Conservation (phyloP, 768 basidiomycete genomes). For the Tylopilus vinaceipallidus region DNA sequence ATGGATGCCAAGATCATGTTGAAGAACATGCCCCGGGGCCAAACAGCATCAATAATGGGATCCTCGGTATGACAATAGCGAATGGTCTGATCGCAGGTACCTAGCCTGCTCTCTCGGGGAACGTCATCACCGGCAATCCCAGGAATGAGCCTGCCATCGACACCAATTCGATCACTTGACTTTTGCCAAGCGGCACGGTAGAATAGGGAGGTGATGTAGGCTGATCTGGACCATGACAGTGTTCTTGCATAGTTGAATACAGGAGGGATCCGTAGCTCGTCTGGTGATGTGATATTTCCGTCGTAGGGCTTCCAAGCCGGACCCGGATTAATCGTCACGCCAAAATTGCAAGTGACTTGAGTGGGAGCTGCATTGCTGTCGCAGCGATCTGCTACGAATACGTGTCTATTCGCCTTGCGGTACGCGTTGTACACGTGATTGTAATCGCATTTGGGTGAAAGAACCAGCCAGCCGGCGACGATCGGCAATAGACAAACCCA, state of each 20-base stretch:
- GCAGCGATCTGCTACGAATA: neutral
- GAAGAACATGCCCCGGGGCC: conserved; percentile 19
- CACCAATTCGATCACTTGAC: neutral
- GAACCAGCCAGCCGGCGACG: neutral
- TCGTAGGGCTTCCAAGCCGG: neutral
- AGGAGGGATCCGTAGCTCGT: neutral
- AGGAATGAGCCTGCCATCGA: neutral
- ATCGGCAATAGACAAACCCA: neutral
- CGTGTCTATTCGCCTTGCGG: conserved; percentile 1
- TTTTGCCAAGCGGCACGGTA: conserved; percentile 6
- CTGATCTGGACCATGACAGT: neutral
- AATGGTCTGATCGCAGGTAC: conserved; percentile 5
- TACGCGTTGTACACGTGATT: conserved; percentile 21
- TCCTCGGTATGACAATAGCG: conserved; percentile 14
- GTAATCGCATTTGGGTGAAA: conserved; percentile 12
- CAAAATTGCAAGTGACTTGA: neutral
- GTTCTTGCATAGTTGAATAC: neutral
- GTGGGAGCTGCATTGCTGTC: neutral
- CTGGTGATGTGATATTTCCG: neutral
- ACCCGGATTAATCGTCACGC: conserved; percentile 1
- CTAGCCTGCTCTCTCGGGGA: neutral
- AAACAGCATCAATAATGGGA: neutral
- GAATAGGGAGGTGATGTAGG: conserved; percentile 6
- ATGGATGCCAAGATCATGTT: conserved; percentile 2
- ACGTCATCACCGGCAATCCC: neutral